A percentile compares a stretch with the other conserved stretches of the same genome.
phyloP scores from a whole-genome alignment of 2,329 filamentous ascomycete species.

The Hypoxylon sp. region DNA sequence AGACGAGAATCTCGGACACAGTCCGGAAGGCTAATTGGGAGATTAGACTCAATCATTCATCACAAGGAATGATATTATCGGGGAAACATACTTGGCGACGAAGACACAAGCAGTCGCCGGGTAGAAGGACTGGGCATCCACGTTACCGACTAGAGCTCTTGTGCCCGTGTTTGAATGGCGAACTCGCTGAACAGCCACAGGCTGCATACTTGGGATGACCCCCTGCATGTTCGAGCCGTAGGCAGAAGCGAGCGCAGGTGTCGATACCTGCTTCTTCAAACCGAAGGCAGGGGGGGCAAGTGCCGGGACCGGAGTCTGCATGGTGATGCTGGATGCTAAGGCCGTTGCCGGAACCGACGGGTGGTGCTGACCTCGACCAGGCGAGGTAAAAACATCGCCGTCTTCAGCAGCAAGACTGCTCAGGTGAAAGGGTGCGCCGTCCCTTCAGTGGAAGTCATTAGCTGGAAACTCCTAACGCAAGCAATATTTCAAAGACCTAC shows the following conservation, averaged over 20 bases:
- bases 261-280: neutral
- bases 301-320: neutral
- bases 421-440: slow-evolving; percentile 35
- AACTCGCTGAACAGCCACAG: slow-evolving; percentile 17
- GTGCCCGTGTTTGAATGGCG: slow-evolving; percentile 32
- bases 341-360: slow-evolving; percentile 1
- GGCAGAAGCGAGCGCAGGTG: neutral
- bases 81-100: slow-evolving; percentile 74
- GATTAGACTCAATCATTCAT: slow-evolving; percentile 4
- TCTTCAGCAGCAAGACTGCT: slow-evolving; percentile 33
- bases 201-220: slow-evolving; percentile 27
- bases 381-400: slow-evolving; percentile 42
- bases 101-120: slow-evolving; percentile 73
- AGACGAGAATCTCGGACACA: slow-evolving; percentile 65
- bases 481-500: slow-evolving; percentile 22
- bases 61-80: slow-evolving; percentile 5
- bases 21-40: slow-evolving; percentile 64
- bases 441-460: slow-evolving; percentile 27
- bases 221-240: slow-evolving; percentile 31
- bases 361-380: neutral
- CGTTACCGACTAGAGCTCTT: slow-evolving; percentile 49
- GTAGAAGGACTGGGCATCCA: slow-evolving; percentile 68
- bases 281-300: neutral
- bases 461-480: neutral
- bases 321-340: neutral